phyloP scores from a whole-genome alignment of 306 rosid species.

The Cicer arietinum region DNA sequence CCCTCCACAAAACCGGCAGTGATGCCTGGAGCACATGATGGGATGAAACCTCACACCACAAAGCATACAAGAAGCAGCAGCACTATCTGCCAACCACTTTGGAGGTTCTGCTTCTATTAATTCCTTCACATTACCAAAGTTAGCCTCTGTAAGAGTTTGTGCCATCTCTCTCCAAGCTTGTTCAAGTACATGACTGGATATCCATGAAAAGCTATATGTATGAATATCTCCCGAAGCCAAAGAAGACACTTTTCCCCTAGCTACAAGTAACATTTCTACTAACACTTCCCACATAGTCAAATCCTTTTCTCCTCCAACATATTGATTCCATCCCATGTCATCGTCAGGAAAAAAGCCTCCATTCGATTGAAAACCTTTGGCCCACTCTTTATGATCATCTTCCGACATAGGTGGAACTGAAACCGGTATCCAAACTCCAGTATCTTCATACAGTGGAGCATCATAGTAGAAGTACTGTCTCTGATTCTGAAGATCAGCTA shows the following conservation, averaged over 20 bases:
- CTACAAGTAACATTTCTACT: constrained; percentile 83
- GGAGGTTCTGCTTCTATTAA: constrained; percentile 89
- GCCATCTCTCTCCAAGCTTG: constrained; percentile 97
- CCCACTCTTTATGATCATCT: constrained; percentile 72
- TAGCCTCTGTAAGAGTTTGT: constrained; percentile 83
- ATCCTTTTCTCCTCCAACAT: constrained; percentile 75
- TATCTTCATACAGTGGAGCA: constrained; percentile 74
- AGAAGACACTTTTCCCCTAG: constrained; percentile 79
- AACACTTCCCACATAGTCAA: constrained; percentile 99
- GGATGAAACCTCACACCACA: constrained; percentile 95
- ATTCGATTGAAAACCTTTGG: constrained; percentile 66
- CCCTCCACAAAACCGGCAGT: constrained; percentile 98
- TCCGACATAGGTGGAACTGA: constrained; percentile 97
- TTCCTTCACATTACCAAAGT: constrained; percentile 67
- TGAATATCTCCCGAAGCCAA: constrained; percentile 69
- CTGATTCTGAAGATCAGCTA: constrained; percentile 47
- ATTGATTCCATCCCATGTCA: constrained; percentile 84
- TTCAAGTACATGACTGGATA: constrained; percentile 73
- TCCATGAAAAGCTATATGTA: constrained; percentile 59
- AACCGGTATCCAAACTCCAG: constrained; percentile 98
- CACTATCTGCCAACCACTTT: constrained; percentile 93
- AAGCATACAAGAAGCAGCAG: constrained; percentile 90
- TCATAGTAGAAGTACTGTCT: constrained; percentile 80
- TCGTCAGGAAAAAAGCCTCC: constrained; percentile 90
- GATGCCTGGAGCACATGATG: constrained; percentile 92